phyloP scores from a whole-genome alignment of 805 yeast genomes.

The Kazachstania kunashirensis region DNA sequence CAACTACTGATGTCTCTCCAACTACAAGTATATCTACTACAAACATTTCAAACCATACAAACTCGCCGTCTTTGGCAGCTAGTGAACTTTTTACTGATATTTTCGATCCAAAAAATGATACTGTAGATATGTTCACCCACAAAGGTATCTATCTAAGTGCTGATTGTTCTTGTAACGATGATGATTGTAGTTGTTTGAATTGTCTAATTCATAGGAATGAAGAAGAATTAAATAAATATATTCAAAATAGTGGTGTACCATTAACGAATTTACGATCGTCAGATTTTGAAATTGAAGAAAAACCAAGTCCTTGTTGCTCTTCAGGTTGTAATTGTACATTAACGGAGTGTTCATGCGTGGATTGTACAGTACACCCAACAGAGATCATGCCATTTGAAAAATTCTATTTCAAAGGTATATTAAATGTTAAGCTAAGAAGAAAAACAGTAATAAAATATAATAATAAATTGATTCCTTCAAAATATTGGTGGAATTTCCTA shows the following conservation, averaged over 20 bases:
- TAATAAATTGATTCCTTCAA: conserved; percentile 25
- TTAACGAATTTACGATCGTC: conserved; percentile 16
- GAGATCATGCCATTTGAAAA: conserved; percentile 22
- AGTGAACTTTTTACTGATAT: conserved; percentile 4
- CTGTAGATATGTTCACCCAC: conserved; percentile 27
- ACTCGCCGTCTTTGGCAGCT: background rate
- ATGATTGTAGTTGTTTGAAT: conserved; percentile 25
- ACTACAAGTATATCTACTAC: background rate
- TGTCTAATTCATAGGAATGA: conserved; percentile 30
- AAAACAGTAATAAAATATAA: conserved; percentile 23
- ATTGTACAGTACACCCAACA: conserved; percentile 21
- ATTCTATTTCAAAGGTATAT: conserved; percentile 20
- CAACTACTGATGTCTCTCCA: background rate
- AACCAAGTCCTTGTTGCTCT: conserved; percentile 5
- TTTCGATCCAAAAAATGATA: conserved; percentile 9
- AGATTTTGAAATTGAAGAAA: conserved; percentile 1
- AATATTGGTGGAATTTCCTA: conserved; percentile 29
- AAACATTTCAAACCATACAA: background rate
- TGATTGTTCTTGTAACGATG: conserved; percentile 27
- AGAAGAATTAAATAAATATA: conserved; percentile 24
- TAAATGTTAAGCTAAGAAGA: conserved; percentile 18
- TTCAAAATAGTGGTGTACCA: conserved; percentile 25
- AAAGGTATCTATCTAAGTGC: conserved; percentile 27
- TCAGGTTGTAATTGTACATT: conserved; percentile 16
- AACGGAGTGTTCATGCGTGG: conserved; percentile 17